These are phyloP conservation scores for Rhodotorula taiwanensis DNA, from an alignment of 768 basidiomycete genomes.

Conservation along the genomic window DNA sequence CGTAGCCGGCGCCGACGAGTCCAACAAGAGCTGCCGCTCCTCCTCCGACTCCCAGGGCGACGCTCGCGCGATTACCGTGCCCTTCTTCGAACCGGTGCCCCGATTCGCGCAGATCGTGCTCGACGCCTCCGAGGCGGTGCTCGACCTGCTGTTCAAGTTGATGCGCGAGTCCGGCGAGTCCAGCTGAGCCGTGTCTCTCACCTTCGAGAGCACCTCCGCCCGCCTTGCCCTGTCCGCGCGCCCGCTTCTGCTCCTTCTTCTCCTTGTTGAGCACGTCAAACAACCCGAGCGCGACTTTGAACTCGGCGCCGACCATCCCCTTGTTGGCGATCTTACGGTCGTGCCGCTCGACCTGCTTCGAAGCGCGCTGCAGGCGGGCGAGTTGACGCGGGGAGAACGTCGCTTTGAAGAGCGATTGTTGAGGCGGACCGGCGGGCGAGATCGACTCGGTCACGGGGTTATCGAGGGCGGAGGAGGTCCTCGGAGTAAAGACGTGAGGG, in stretches of 20 bases:
- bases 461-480: too few species aligned
- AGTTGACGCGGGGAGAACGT: slow-evolving; percentile 3
- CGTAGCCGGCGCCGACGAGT: neutral
- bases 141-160: neutral
- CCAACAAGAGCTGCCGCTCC: neutral
- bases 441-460: too few species aligned
- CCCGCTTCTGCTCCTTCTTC: neutral
- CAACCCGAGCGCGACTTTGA: slow-evolving; percentile 17
- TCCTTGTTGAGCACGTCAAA: neutral
- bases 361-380: neutral
- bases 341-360: neutral
- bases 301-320: neutral
- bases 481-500: too few species aligned
- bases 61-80: neutral
- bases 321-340: neutral
- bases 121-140: neutral
- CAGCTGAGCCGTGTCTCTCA: neutral
- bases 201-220: too few species aligned
- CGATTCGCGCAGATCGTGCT: neutral
- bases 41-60: neutral
- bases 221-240: neutral
- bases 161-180: neutral
- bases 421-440: too few species aligned
- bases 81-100: neutral
- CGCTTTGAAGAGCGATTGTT: slow-evolving; percentile 7